Base-by-base conservation (phyloP, 768 basidiomycete species). In the Macrolepiota fuliginosa region DNA sequence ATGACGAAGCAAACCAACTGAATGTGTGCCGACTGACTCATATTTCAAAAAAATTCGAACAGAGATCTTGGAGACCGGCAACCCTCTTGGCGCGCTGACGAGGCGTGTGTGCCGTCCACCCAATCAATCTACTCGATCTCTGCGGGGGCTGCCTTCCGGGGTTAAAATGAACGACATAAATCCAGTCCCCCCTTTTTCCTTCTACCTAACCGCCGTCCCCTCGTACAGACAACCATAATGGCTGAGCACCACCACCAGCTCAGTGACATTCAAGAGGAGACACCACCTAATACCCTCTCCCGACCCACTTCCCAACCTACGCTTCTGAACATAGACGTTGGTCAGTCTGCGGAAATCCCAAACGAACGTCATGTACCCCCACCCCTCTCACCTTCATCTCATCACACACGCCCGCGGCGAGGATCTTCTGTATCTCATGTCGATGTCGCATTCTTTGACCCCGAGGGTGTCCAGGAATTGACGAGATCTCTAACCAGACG, bases 371-470 rank as follows among this genome's bases (percentile, higher is more conserved):
- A 19, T 27, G 56, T 7, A 42, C 32, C 13, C 32, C 10, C 40
- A 54, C 47, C 55, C 25, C 19, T 25, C 53, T 37, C 59, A 42
- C 37, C 63, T 37, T 35, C 61, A 13, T 19, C 35, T n/a, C 36
- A 25, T 32, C 22, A 39, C 27, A n/a, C 57, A 29, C 53, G 39
- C 25, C 49, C 58, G 17, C 60, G 61, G 6, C 25, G 52, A 9
- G 50, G 37, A 24, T 70, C 70, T 0, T 61, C 67, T 0, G 71
- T 71, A 0, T 79, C 79, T 37, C 76, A 66, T 57, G 80, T 83
- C 17, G 72, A 76, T 36, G 61, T 85, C 22, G 81, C 79, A 46
- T 80, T 79, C 65, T 87, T 87, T 68, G 85, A 88, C 68, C 83
- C 80, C 1, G 69, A 67, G n/a, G 86, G 85, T 11, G 78, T 86